These are phyloP conservation scores for Xenoacremonium recifei DNA, from an alignment of 2,329 filamentous ascomycete species.

Conservation along the genomic window DNA sequence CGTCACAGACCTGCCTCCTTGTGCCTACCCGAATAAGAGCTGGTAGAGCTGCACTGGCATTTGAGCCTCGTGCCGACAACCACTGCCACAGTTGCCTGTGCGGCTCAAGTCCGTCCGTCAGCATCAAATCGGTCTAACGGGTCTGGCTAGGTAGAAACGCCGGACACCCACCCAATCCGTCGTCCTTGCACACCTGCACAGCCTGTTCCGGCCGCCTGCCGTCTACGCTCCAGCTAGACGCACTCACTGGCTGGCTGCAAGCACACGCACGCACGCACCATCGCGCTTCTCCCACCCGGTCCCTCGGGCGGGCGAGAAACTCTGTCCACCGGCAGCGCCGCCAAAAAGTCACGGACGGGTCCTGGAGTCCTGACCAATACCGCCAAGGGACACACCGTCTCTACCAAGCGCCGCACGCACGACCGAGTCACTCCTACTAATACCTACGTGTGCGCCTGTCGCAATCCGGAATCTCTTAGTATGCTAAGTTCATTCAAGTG, in stretches of 20 bases:
- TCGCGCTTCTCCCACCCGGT: neutral
- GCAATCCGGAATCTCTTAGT: neutral
- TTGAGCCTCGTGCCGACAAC: too few species aligned
- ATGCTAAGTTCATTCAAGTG: slow-evolving; percentile 24
- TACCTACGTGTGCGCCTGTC: neutral
- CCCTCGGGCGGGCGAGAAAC: neutral
- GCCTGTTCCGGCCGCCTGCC: neutral
- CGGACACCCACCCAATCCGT: neutral
- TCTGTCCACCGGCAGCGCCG: slow-evolving; percentile 3
- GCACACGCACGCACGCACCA: neutral
- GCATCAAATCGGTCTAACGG: neutral
- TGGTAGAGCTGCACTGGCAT: too few species aligned
- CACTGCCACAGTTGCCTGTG: too few species aligned
- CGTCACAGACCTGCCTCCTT: too few species aligned
- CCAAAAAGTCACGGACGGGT: slow-evolving; percentile 9
- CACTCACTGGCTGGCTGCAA: neutral
- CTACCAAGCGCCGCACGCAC: slow-evolving; percentile 1
- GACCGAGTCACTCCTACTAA: neutral
- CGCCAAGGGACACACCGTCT: slow-evolving; percentile 9
- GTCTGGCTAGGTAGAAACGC: neutral
- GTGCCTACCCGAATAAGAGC: too few species aligned
- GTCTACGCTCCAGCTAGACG: neutral
- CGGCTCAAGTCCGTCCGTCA: too few species aligned
- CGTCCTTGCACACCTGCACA: too few species aligned
- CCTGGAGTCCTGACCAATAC: slow-evolving; percentile 10